Percentiles rank a stretch among this genome's conserved stretches.
Conservation (phyloP, 2,329 filamentous ascomycete species). For the Epichloe bromicola region DNA sequence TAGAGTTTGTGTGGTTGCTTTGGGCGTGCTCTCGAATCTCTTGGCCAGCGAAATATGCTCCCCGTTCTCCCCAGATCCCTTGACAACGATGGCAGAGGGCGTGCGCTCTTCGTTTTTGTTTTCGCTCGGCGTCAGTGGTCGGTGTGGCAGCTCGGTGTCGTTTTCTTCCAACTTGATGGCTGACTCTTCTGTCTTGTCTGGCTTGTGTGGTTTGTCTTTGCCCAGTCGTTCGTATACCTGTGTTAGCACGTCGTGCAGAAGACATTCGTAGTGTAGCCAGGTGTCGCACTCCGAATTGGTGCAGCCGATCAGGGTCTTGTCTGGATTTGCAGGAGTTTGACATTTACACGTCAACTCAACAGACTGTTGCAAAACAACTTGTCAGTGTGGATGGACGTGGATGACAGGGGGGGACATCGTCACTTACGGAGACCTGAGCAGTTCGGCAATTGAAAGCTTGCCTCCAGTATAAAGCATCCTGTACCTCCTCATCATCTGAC, state of each 20-base stretch:
- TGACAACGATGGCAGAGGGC: slow-evolving; percentile 40
- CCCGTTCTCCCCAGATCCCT: slow-evolving; percentile 30
- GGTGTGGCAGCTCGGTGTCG: slow-evolving; percentile 18
- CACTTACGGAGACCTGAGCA: slow-evolving; percentile 43
- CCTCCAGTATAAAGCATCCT: slow-evolving; percentile 48
- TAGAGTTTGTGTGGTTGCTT: slow-evolving; percentile 17
- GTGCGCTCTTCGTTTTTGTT: slow-evolving; percentile 33
- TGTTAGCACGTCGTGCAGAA: slow-evolving; percentile 41
- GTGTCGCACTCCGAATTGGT: slow-evolving; percentile 38
- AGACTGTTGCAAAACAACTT: slow-evolving; percentile 23
- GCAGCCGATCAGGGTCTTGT: slow-evolving; percentile 46
- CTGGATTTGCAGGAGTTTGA: slow-evolving; percentile 46
- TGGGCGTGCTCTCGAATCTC: slow-evolving; percentile 16
- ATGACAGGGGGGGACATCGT: neutral
- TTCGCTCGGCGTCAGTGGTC: slow-evolving; percentile 39
- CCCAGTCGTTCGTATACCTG: slow-evolving; percentile 38
- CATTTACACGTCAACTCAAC: slow-evolving; percentile 46
- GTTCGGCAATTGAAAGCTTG: slow-evolving; percentile 48
- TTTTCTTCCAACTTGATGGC: slow-evolving; percentile 20
- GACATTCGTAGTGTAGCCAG: slow-evolving; percentile 52
- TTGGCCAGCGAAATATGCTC: slow-evolving; percentile 26
- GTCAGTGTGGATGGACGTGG: neutral
- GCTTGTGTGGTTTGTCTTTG: slow-evolving; percentile 38
- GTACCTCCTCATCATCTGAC: slow-evolving; percentile 49
- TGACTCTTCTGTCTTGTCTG: slow-evolving; percentile 28